Conservation (phyloP, 2,329 filamentous ascomycete species). For the Cordyceps sp. region DNA sequence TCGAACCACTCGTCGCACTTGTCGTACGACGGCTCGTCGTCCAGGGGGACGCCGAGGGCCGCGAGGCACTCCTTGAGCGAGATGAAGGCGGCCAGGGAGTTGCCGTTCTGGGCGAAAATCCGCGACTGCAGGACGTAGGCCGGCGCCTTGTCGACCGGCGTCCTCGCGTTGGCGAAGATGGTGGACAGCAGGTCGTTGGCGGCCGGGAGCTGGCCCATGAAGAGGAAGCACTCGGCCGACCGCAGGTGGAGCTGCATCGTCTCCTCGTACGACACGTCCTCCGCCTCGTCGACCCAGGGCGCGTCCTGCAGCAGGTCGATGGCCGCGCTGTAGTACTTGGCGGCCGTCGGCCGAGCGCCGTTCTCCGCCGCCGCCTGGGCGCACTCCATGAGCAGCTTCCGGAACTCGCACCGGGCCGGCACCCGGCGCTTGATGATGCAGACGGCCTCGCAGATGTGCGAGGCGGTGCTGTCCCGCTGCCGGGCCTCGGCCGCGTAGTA, state of each 20-base stretch:
- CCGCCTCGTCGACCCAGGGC: constrained; percentile 53
- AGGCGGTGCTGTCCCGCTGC: constrained; percentile 55
- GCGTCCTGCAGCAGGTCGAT: constrained; percentile 63
- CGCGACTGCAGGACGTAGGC: constrained; percentile 73
- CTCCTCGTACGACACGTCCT: constrained; percentile 73
- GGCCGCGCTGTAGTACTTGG: constrained; percentile 66
- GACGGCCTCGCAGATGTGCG: constrained; percentile 65
- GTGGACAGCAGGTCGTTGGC: constrained; percentile 52
- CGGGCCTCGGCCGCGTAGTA: constrained; percentile 45
- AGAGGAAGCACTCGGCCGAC: constrained; percentile 69
- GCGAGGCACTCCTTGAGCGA: constrained; percentile 54
- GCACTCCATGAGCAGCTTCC: constrained; percentile 62
- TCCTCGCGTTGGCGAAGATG: constrained; percentile 54
- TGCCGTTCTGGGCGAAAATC: constrained; percentile 58
- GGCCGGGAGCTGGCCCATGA: constrained; percentile 53
- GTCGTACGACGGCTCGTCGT: constrained; percentile 51
- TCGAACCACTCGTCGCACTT: constrained; percentile 65
- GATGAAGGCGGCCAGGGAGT: constrained; percentile 51
- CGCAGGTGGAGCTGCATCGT: constrained; percentile 65
- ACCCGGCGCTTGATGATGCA: constrained; percentile 57
- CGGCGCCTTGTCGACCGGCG: constrained; percentile 63
- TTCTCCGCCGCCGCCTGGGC: constrained; percentile 66
- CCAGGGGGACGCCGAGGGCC: constrained; percentile 51
- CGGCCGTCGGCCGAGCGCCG: constrained; percentile 65
- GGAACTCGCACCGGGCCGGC: constrained; percentile 43